Evolutionary conservation across 305 asterid genomes (phyloP), one percentile per base, ranked within the genome.

Genomic region (Solanum hybrid): DNA sequence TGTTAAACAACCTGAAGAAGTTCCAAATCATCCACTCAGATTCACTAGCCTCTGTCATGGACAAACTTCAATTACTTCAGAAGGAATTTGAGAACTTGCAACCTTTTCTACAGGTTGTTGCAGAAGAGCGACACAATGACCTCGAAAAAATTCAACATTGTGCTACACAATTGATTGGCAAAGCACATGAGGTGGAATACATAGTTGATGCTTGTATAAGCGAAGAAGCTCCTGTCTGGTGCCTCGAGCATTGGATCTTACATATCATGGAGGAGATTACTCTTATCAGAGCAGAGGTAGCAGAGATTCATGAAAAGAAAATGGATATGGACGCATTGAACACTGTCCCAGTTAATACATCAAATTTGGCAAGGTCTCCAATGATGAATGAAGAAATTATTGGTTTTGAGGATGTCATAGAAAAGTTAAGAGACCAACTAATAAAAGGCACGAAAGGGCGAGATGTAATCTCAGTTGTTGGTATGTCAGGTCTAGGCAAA

Each of bases 401-500:
- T 9, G 91, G 83, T 12, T 76, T 73, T 46, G 78, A 73, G 57
- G 89, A 89, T 13, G 42, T 69, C 20, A 22, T 51, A 0, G 13
- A 31, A 36, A 14, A 40, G 28, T 22, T 89, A 5, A 35, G 40
- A 42, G 71, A 86, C 4, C 14, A 26, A 46, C 80, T 86, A 5
- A 86, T 28, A 33, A 7, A 29, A 46, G 86, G 86, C 39, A 18
- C 16, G 29, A 18, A 20, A 20, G 64, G 0, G 14, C 46, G 16
- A 20, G 89, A 86, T 89, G 87, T 51, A 2, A n/a, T 42, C 0
- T 40, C 90, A 1, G 36, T 88, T 31, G 34, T 31, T 6, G 90
- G 90, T n/a, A 88, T 88, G 90, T 57, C 86, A 1, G 90, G 87
- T 7, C 46, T 16, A 37, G 87, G 90, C 14, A 77, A 88, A 26